Base-by-base conservation (phyloP, 345 rosid genomes). In the Brassica rapa region DNA sequence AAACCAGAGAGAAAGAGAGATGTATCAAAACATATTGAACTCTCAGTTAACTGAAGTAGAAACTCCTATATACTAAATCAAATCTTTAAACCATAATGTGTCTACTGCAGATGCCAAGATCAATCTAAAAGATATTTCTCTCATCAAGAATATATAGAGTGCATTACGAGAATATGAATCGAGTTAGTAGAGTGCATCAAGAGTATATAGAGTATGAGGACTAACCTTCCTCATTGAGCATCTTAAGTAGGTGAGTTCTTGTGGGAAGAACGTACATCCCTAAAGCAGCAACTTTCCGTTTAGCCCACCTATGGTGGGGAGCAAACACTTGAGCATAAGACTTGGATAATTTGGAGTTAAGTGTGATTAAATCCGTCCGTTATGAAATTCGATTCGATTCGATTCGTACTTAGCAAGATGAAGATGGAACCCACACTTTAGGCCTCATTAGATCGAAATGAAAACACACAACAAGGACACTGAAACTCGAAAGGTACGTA, bases 211-310 rank as follows among this genome's bases (percentile, higher is more conserved):
- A 27, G 30, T 27, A 27, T 27, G 30, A 27, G 64, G 37, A 85
- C 96, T 87, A 73, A 91, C 98, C 96, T 57, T 92, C 89, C 83
- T 94, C 98, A 64, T 91, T 92, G 66, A 92, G 93, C 84, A 88
- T 86, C 71, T 71, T 86, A 60, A 94, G 77, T 39, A 94, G 86
- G 77, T 92, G 97, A 32, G 87, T 82, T 77, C 79, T 89, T 0
- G 97, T 88, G 10, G 98, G 97, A 79, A 92, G 95, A 72, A 92
- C 93, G 70, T 90, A 94, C 97, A 94, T 92, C 76, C 98, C 97
- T 16, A 93, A 87, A 73, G 87, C 88, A 74, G 92, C 98, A 81
- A 94, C 95, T 82, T 88, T 88, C 80, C 97, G 85, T 72, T 92
- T 89, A 56, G 89, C 90, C 98, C 97, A 92, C 8, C 95, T 97